Conservation (phyloP, 495 filamentous ascomycete species). For the Penicillium egyptiacum region DNA sequence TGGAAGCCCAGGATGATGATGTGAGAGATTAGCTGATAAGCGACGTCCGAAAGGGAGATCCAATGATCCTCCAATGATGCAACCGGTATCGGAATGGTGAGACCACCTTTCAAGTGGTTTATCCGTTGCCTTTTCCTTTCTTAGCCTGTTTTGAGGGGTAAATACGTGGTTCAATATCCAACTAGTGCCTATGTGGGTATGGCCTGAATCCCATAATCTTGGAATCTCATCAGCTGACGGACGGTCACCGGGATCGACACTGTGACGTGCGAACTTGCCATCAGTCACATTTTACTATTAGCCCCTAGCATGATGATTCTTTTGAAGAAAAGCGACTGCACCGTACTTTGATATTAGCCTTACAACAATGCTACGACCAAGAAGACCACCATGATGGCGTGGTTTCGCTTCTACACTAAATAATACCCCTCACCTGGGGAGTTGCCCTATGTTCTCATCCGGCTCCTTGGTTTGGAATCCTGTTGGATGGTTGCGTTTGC, state of each 20-base stretch:
- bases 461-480: neutral
- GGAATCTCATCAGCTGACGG: constrained; percentile 5
- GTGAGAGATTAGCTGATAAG: constrained; percentile 16
- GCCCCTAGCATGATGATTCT: too few species aligned
- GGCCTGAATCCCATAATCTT: neutral
- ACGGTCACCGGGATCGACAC: constrained; percentile 11
- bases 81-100: constrained; percentile 11
- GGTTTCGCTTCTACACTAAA: neutral
- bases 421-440: neutral
- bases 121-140: neutral
- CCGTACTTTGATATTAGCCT: neutral
- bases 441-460: neutral
- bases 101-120: constrained; percentile 1
- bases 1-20: constrained; percentile 1
- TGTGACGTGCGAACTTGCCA: constrained; percentile 8
- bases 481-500: neutral
- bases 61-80: constrained; percentile 11
- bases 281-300: constrained; percentile 6
- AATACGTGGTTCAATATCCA: neutral
- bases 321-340: neutral
- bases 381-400: neutral
- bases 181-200: too few species aligned
- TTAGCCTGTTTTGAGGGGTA: neutral
- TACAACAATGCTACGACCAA: neutral
- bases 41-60: constrained; percentile 1